Evolutionary conservation across 2,329 filamentous ascomycete species (phyloP).

Genomic region (Pyrenophora graminea): DNA sequence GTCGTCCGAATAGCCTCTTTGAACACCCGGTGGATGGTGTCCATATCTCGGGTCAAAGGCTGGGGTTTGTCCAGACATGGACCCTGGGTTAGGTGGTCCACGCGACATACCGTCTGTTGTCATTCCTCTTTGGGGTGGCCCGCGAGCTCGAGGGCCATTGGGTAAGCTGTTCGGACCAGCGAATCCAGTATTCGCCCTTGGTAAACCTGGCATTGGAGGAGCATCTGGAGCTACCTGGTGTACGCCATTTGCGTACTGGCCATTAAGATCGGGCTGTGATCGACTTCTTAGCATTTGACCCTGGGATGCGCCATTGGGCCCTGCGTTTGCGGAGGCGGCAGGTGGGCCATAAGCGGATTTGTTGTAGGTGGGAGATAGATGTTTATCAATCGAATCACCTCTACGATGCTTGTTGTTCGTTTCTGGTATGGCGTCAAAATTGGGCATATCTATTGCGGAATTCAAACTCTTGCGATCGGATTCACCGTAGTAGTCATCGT

Average conservation of each 20-base stretch:
- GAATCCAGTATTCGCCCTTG: constrained; percentile 51
- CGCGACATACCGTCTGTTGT: constrained; percentile 15
- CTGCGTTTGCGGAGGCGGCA: constrained; percentile 8
- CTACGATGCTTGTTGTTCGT: constrained; percentile 35
- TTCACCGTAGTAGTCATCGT: constrained; percentile 54
- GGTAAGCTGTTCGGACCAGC: constrained; percentile 29
- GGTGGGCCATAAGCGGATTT: constrained; percentile 16
- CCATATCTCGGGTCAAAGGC: constrained; percentile 37
- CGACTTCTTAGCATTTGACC: constrained; percentile 61
- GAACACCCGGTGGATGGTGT: constrained; percentile 34
- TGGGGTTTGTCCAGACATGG: constrained; percentile 24
- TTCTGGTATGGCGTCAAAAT: constrained; percentile 62
- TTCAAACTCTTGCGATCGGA: constrained; percentile 45
- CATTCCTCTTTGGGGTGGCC: constrained; percentile 31
- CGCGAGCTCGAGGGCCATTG: constrained; percentile 33
- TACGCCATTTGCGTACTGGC: constrained; percentile 48
- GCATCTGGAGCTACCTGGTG: constrained; percentile 74
- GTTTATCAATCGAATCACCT: constrained; percentile 45
- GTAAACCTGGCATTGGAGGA: constrained; percentile 55
- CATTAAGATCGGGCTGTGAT: constrained; percentile 66
- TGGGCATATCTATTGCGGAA: constrained; percentile 64
- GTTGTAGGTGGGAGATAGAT: constrained; percentile 30
- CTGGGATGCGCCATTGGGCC: constrained; percentile 28
- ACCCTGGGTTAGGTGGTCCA: constrained; percentile 24
- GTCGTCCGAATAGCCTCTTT: constrained; percentile 43